Evolutionary conservation across 257 asterid genomes (phyloP).

Genomic region (Paraleonurus japonicus): DNA sequence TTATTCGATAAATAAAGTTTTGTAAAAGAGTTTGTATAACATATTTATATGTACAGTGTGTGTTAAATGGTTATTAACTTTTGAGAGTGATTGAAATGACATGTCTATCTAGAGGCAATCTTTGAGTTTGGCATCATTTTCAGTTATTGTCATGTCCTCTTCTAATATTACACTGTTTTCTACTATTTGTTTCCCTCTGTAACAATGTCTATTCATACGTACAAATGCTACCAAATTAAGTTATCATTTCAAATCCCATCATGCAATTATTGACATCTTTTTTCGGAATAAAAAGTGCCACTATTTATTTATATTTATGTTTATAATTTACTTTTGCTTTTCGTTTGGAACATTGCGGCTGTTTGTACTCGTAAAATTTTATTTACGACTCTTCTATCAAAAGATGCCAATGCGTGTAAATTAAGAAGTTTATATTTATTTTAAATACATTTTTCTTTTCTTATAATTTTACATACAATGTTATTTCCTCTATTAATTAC

Average conservation of each 20-base stretch:
- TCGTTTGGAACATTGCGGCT: background rate
- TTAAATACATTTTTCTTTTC: no score
- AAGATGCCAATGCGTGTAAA: background rate
- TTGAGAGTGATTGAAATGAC: slow-evolving; percentile 45
- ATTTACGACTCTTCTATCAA: background rate
- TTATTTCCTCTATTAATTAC: no score
- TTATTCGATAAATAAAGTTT: no score
- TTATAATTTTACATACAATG: no score
- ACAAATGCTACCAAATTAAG: background rate
- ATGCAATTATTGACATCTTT: background rate
- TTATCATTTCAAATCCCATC: slow-evolving; percentile 12
- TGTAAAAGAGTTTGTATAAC: no score
- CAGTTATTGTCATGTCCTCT: slow-evolving; percentile 16
- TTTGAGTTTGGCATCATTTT: slow-evolving; percentile 23
- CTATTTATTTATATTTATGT: background rate
- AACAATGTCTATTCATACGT: background rate
- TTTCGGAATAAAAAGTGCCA: background rate
- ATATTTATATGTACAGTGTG: no score
- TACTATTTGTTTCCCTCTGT: background rate
- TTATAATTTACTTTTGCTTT: background rate
- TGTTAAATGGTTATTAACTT: background rate
- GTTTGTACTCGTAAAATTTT: background rate
- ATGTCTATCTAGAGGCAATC: slow-evolving; percentile 18
- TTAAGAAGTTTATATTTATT: no score
- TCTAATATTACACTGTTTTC: slow-evolving; percentile 23